These are phyloP conservation scores for Amanita phalloides DNA, from an alignment of 768 basidiomycete species.

Conservation along the genomic window DNA sequence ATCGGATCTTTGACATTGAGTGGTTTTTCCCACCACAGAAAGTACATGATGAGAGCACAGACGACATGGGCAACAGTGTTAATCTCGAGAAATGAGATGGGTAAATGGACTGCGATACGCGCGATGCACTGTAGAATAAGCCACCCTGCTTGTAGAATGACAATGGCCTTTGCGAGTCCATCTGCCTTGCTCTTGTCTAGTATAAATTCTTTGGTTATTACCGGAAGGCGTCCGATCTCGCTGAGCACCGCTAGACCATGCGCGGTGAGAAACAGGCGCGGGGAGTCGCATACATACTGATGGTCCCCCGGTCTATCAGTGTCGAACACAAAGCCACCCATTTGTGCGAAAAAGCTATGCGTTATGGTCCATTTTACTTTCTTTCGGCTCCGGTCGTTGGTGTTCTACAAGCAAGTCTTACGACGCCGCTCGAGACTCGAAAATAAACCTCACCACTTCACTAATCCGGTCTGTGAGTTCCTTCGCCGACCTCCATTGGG, in stretches of 20 bases:
- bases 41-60: slow-evolving; percentile 7
- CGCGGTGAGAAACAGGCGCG: neutral
- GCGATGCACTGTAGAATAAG: slow-evolving; percentile 12
- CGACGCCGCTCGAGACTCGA: neutral
- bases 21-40: slow-evolving; percentile 14
- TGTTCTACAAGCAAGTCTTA: neutral
- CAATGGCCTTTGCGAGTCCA: slow-evolving; percentile 13
- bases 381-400: neutral
- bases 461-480: neutral
- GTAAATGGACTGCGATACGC: slow-evolving; percentile 2
- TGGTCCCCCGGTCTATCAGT: neutral
- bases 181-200: slow-evolving; percentile 17
- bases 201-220: slow-evolving; percentile 10
- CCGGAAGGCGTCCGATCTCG: neutral
- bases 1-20: slow-evolving; percentile 9
- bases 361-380: neutral
- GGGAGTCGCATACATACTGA: neutral
- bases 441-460: neutral
- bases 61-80: slow-evolving; percentile 10
- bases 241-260: neutral
- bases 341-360: neutral
- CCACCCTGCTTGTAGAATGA: slow-evolving; percentile 14
- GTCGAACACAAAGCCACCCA: neutral
- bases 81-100: slow-evolving; percentile 11
- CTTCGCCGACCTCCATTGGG: neutral